phyloP scores from a whole-genome alignment of 2,329 filamentous ascomycete genomes.

The Elsinoe australis region DNA sequence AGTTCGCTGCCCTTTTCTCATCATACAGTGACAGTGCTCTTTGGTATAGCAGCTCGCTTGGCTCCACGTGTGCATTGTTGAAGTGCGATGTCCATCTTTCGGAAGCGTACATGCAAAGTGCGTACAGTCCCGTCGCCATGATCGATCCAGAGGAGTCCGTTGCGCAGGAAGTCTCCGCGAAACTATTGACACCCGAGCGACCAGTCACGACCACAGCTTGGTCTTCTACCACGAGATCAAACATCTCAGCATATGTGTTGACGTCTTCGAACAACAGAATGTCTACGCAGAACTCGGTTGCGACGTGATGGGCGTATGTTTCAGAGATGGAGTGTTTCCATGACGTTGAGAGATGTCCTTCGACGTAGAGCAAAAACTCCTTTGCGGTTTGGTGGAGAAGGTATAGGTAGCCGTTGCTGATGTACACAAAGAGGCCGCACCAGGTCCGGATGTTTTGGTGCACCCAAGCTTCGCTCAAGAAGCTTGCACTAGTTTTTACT shows the following conservation, averaged over 20 bases:
- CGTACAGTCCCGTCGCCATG: too few species aligned
- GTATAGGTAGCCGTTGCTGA: conserved; percentile 24
- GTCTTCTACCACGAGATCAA: too few species aligned
- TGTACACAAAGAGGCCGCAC: conserved; percentile 26
- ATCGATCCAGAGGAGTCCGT: too few species aligned
- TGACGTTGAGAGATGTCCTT: background rate
- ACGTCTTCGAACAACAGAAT: background rate
- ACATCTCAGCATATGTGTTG: too few species aligned
- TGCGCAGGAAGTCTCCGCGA: background rate
- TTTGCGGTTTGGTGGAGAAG: conserved; percentile 29
- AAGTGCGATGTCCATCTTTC: background rate
- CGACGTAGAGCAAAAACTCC: conserved; percentile 23
- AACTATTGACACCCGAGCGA: too few species aligned
- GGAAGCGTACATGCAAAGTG: background rate
- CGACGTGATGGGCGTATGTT: background rate
- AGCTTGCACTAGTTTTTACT: background rate
- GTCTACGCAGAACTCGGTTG: background rate
- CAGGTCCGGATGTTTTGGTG: conserved; percentile 16
- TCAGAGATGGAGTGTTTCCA: background rate
- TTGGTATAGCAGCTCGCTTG: background rate
- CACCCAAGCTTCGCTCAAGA: conserved; percentile 1
- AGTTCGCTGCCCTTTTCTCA: background rate
- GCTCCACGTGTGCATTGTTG: background rate
- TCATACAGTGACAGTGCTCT: background rate
- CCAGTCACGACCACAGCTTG: too few species aligned